Conservation (phyloP, 345 rosid genomes). For the Boechera stricta region DNA sequence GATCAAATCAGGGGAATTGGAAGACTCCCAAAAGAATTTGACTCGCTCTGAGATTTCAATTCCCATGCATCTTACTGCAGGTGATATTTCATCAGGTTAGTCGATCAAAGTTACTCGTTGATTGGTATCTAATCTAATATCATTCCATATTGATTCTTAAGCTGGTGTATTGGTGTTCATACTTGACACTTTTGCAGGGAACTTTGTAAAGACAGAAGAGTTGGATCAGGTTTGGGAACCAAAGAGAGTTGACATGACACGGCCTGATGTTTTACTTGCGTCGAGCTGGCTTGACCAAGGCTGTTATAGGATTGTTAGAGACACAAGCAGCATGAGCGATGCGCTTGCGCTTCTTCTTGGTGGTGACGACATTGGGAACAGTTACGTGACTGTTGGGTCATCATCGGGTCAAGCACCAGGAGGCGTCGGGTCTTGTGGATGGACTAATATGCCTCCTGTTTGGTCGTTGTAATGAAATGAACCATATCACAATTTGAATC, state of each 20-base stretch:
- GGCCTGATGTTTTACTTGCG: slow-evolving; percentile 71
- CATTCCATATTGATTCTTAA: slow-evolving; percentile 4
- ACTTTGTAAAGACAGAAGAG: slow-evolving; percentile 39
- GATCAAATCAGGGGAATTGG: slow-evolving; percentile 66
- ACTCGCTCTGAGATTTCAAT: slow-evolving; percentile 65
- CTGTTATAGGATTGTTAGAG: slow-evolving; percentile 55
- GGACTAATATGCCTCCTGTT: slow-evolving; percentile 90
- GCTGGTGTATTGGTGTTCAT: slow-evolving; percentile 18
- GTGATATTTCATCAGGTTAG: slow-evolving; percentile 70
- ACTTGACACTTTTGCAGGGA: slow-evolving; percentile 31
- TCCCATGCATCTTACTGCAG: slow-evolving; percentile 62
- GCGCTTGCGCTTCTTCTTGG: slow-evolving; percentile 73
- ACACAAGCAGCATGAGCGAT: slow-evolving; percentile 61
- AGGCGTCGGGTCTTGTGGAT: slow-evolving; percentile 69
- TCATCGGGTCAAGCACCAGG: slow-evolving; percentile 55
- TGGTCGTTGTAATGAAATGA: slow-evolving; percentile 47
- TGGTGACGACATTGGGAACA: slow-evolving; percentile 70
- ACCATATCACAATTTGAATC: slow-evolving; percentile 29
- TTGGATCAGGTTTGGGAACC: slow-evolving; percentile 39
- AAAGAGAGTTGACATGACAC: slow-evolving; percentile 46
- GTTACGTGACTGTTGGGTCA: slow-evolving; percentile 58
- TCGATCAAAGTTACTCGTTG: slow-evolving; percentile 42
- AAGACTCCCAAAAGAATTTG: slow-evolving; percentile 64
- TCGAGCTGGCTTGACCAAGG: slow-evolving; percentile 80
- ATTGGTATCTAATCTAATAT: slow-evolving; percentile 30